phyloP scores from a whole-genome alignment of 495 filamentous ascomycete species.

The Clohesyomyces aquaticus region DNA sequence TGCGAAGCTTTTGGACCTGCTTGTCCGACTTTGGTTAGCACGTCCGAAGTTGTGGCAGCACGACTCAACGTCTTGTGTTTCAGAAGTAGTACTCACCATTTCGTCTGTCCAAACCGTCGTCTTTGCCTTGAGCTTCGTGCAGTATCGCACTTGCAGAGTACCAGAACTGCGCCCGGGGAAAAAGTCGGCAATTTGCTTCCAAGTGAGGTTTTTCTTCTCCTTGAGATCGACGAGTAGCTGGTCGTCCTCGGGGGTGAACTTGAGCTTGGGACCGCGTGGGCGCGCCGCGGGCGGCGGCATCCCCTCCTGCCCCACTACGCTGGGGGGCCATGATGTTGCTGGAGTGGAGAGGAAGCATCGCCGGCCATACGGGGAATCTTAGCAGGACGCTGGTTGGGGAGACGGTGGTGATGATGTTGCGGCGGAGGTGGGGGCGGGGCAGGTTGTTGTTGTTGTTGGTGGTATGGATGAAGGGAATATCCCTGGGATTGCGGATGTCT shows the following conservation, averaged over 20 bases:
- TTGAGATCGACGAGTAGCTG: conserved; percentile 82
- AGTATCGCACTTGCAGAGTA: conserved; percentile 90
- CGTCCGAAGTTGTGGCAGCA: conserved; percentile 26
- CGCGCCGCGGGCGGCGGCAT: conserved; percentile 78
- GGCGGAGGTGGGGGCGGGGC: conserved; percentile 25
- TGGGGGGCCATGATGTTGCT: conserved; percentile 55
- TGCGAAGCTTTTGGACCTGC: conserved; percentile 76
- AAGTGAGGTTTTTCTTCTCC: conserved; percentile 88
- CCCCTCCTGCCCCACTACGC: conserved; percentile 76
- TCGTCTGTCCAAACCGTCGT: conserved; percentile 91
- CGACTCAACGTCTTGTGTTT: conserved; percentile 36
- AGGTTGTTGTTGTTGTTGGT: conserved; percentile 31
- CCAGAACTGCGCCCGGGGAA: conserved; percentile 87
- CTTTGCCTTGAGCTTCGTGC: conserved; percentile 90
- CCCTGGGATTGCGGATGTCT: conserved; percentile 23
- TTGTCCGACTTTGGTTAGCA: conserved; percentile 41
- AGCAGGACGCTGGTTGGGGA: conserved; percentile 61
- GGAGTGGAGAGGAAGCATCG: conserved; percentile 26
- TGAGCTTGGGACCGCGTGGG: conserved; percentile 81
- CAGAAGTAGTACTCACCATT: conserved; percentile 63
- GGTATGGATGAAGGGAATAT: conserved; percentile 43
- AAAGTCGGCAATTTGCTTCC: conserved; percentile 95
- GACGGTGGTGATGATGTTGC: conserved; percentile 62
- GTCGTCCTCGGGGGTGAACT: conserved; percentile 90
- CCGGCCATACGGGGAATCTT: conserved; percentile 58